These are phyloP conservation scores for Melanopsichium pennsylvanicum DNA, from an alignment of 1,284 basidiomycete genomes.

Conservation along the genomic window DNA sequence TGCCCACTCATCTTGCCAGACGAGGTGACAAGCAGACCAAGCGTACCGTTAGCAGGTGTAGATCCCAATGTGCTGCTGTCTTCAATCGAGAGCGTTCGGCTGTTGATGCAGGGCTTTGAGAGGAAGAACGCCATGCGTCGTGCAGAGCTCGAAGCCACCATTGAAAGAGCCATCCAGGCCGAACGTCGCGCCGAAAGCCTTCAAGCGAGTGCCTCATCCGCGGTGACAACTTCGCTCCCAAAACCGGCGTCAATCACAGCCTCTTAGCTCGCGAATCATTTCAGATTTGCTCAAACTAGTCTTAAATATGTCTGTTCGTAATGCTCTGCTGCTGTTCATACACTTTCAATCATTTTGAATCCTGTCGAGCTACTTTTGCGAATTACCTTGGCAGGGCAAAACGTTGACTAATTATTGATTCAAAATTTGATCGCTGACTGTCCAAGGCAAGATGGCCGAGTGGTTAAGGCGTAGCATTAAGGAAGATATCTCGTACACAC, in stretches of 20 bases:
- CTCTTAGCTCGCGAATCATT: no score
- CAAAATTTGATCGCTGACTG: neutral
- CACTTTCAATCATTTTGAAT: no score
- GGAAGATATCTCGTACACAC: constrained; percentile 33
- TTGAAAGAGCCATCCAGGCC: constrained; percentile 34
- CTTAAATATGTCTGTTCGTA: no score
- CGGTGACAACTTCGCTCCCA: neutral
- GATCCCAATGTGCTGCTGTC: constrained; percentile 36
- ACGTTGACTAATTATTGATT: no score
- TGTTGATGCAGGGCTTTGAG: constrained; percentile 46
- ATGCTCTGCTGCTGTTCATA: no score
- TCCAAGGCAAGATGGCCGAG: constrained; percentile 50
- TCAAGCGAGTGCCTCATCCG: constrained; percentile 8
- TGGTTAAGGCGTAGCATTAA: constrained; percentile 58
- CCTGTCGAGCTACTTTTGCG: no score
- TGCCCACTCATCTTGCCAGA: neutral
- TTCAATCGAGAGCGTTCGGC: constrained; percentile 43
- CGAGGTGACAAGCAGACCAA: neutral
- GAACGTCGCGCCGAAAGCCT: constrained; percentile 31
- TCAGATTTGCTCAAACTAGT: no score
- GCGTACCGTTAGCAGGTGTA: constrained; percentile 9
- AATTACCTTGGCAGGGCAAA: no score
- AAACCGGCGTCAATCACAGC: constrained; percentile 2
- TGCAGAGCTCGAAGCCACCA: constrained; percentile 40
- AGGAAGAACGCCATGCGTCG: constrained; percentile 43